A percentile compares a stretch with the other conserved stretches of the same genome.
These are phyloP conservation scores for Myrica gale DNA, from an alignment of 306 rosid species.

Conservation along the genomic window DNA sequence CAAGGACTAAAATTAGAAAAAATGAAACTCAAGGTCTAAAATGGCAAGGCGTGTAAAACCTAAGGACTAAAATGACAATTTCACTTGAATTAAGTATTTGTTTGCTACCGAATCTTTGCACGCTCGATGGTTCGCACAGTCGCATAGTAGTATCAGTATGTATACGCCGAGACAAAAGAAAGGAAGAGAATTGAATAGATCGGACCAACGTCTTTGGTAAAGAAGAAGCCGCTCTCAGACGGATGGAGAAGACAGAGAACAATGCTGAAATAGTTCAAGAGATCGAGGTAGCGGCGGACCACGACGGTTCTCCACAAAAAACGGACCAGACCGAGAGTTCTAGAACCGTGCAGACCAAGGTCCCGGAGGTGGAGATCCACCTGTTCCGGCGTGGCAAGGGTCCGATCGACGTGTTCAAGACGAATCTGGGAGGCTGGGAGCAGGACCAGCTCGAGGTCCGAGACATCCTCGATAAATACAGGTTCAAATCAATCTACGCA, in stretches of 20 bases:
- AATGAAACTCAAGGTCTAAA: no score
- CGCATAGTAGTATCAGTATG: no score
- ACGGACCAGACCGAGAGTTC: constrained; percentile 2
- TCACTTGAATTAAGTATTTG: no score
- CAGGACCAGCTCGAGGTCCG: constrained; percentile 82
- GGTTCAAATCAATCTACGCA: constrained; percentile 63
- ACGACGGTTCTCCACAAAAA: constrained; percentile 8
- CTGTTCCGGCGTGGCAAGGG: constrained; percentile 73
- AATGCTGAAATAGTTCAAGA: constrained; percentile 21
- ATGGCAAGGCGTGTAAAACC: no score
- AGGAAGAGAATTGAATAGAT: no score
- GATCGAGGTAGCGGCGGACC: constrained; percentile 28
- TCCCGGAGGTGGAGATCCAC: constrained; percentile 59
- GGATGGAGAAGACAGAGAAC: constrained; percentile 15
- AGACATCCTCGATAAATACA: constrained; percentile 65
- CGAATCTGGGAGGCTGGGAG: constrained; percentile 79
- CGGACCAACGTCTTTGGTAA: no score
- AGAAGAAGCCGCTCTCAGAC: neutral
- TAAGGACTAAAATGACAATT: no score
- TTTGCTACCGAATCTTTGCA: no score
- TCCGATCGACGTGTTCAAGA: constrained; percentile 64
- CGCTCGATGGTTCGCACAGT: no score
- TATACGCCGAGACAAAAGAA: no score
- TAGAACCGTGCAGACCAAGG: constrained; percentile 39
- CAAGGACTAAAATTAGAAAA: no score